Evolutionary conservation across 768 basidiomycete genomes (phyloP).

Genomic region (Porpolomopsis calyptriformis): DNA sequence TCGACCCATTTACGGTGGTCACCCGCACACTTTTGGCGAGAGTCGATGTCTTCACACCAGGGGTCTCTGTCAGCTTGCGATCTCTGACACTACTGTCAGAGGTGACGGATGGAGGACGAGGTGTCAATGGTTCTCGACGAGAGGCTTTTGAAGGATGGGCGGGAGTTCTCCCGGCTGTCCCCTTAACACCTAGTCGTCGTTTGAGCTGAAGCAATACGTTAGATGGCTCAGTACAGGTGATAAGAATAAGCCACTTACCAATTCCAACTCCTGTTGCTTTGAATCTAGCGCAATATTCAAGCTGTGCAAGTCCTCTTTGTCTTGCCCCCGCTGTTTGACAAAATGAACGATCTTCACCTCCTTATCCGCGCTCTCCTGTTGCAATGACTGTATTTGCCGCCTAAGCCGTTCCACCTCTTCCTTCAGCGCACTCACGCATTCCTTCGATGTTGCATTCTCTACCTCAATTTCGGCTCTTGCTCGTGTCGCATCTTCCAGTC

Average conservation of each 20-base stretch:
- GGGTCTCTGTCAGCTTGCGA: constrained; percentile 30
- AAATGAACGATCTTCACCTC: constrained; percentile 72
- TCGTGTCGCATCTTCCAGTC: constrained; percentile 39
- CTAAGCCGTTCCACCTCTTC: constrained; percentile 52
- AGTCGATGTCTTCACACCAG: constrained; percentile 27
- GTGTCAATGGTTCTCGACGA: constrained; percentile 34
- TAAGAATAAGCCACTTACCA: constrained; percentile 40
- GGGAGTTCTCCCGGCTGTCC: constrained; percentile 48
- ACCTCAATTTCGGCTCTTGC: constrained; percentile 49
- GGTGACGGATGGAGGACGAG: constrained; percentile 46
- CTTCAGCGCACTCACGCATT: constrained; percentile 38
- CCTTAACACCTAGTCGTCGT: constrained; percentile 45
- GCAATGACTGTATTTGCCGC: constrained; percentile 55
- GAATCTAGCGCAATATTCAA: constrained; percentile 87
- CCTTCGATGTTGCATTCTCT: constrained; percentile 36
- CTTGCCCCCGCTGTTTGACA: constrained; percentile 51
- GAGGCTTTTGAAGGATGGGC: constrained; percentile 31
- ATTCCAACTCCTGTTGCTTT: constrained; percentile 88
- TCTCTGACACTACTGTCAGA: constrained; percentile 40
- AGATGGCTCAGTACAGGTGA: not conserved
- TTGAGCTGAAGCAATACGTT: constrained; percentile 40
- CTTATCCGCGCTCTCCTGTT: constrained; percentile 75
- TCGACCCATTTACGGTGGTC: constrained; percentile 30
- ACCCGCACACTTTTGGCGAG: constrained; percentile 42
- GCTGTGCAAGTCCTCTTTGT: constrained; percentile 72